phyloP scores from a whole-genome alignment of 345 rosid genomes.

The Salix suchowensis region DNA sequence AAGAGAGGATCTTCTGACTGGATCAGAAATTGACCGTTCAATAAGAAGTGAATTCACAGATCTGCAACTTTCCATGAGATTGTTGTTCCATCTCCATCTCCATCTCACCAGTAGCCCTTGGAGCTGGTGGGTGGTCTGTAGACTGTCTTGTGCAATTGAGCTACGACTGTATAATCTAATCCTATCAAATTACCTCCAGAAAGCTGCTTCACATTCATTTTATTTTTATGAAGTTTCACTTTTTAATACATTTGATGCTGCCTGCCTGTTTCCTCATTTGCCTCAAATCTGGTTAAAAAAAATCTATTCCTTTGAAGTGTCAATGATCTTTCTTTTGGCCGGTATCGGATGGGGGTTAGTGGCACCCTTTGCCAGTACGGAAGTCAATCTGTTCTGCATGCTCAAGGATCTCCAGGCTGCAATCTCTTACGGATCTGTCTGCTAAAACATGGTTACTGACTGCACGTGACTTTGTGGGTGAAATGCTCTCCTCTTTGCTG shows the following conservation, averaged over 20 bases:
- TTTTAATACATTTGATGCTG: background rate
- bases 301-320: background rate
- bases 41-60: constrained; percentile 38
- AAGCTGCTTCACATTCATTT: constrained; percentile 9
- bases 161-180: background rate
- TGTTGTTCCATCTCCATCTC: constrained; percentile 33
- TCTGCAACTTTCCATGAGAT: constrained; percentile 26
- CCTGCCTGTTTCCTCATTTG: background rate
- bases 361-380: background rate
- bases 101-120: constrained; percentile 22
- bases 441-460: constrained; percentile 13
- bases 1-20: constrained; percentile 29
- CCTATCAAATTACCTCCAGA: background rate
- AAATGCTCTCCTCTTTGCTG: constrained; percentile 2
- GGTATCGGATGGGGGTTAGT: constrained; percentile 32
- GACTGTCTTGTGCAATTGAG: background rate
- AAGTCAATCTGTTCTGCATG: background rate
- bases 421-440: background rate
- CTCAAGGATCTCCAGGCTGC: constrained; percentile 7
- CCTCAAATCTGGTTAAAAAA: background rate
- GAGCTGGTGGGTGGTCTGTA: constrained; percentile 35
- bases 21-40: constrained; percentile 35
- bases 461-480: constrained; percentile 9
- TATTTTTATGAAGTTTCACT: background rate
- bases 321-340: background rate